Conservation (phyloP, 345 rosid species). For the Hibiscus trionum region DNA sequence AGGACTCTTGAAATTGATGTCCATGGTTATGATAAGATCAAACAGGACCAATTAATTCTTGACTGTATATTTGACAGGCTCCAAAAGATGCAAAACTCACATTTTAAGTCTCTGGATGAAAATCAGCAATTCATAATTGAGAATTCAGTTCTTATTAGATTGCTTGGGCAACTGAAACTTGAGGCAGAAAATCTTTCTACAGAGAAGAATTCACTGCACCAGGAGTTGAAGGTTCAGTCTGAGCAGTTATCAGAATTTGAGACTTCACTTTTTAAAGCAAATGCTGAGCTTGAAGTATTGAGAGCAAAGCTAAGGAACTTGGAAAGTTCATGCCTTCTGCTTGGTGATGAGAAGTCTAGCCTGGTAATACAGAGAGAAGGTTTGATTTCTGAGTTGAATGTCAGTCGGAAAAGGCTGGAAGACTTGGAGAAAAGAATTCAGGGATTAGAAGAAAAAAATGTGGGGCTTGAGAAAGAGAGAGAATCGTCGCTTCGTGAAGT, state of each 20-base stretch:
- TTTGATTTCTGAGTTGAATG: slow-evolving; percentile 49
- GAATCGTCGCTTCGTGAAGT: slow-evolving; percentile 42
- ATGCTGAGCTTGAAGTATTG: slow-evolving; percentile 61
- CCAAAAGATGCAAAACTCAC: slow-evolving; percentile 43
- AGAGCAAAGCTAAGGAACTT: slow-evolving; percentile 45
- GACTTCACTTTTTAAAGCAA: slow-evolving; percentile 57
- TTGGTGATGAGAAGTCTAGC: slow-evolving; percentile 55
- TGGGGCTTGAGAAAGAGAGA: slow-evolving; percentile 48
- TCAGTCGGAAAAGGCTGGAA: slow-evolving; percentile 37
- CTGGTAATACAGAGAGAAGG: slow-evolving; percentile 41
- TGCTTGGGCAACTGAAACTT: slow-evolving; percentile 52
- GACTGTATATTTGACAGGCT: slow-evolving; percentile 36
- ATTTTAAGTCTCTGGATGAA: slow-evolving; percentile 44
- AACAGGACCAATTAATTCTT: slow-evolving; percentile 35
- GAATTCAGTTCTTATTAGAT: slow-evolving; percentile 49
- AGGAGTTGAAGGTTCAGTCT: slow-evolving; percentile 36
- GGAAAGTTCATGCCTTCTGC: slow-evolving; percentile 49
- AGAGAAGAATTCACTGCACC: slow-evolving; percentile 38
- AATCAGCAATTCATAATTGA: slow-evolving; percentile 47
- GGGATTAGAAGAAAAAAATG: slow-evolving; percentile 39
- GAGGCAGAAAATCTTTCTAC: slow-evolving; percentile 46
- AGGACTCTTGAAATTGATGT: slow-evolving; percentile 40
- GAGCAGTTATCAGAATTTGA: slow-evolving; percentile 38
- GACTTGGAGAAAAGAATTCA: slow-evolving; percentile 44
- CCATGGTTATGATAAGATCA: slow-evolving; percentile 26